A percentile compares a stretch with the other conserved stretches of the same genome.
Evolutionary conservation across 1,139 yeast species (phyloP).

Genomic region (Sugiyamaella japonica): DNA sequence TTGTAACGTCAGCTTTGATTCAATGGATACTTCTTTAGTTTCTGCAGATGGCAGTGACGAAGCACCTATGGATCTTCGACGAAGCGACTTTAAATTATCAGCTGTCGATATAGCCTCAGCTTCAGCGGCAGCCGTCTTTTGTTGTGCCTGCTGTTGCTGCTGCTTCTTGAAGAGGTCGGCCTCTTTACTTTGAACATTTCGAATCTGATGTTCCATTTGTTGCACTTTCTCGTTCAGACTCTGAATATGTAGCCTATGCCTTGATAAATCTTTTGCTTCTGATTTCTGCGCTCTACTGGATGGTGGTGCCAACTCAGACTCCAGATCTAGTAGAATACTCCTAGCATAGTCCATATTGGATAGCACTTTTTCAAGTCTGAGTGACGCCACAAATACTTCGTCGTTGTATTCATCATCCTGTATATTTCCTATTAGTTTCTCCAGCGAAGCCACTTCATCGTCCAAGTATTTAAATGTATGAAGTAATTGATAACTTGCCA

Average conservation of each 20-base stretch:
- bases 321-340: conserved; percentile 29
- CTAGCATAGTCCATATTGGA: conserved; percentile 32
- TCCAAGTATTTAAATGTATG: conserved; percentile 20
- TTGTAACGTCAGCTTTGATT: conserved; percentile 35
- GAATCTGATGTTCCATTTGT: conserved; percentile 24
- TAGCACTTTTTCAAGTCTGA: conserved; percentile 28
- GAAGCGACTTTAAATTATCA: neutral
- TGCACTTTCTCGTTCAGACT: conserved; percentile 28
- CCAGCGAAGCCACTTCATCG: conserved; percentile 15
- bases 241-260: conserved; percentile 24
- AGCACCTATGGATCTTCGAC: neutral
- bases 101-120: conserved; percentile 10
- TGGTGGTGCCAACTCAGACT: conserved; percentile 13
- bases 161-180: conserved; percentile 15
- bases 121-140: neutral
- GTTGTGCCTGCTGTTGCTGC: conserved; percentile 13
- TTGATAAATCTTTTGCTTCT: neutral
- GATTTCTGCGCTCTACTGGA: neutral
- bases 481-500: conserved; percentile 8
- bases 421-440: conserved; percentile 2
- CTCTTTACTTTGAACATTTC: conserved; percentile 24
- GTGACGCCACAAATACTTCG: conserved; percentile 28
- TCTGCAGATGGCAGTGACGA: neutral
- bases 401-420: conserved; percentile 20
- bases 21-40: conserved; percentile 5